Conservation (phyloP, 257 asterid genomes). For the Solanum pinnatisectum region DNA sequence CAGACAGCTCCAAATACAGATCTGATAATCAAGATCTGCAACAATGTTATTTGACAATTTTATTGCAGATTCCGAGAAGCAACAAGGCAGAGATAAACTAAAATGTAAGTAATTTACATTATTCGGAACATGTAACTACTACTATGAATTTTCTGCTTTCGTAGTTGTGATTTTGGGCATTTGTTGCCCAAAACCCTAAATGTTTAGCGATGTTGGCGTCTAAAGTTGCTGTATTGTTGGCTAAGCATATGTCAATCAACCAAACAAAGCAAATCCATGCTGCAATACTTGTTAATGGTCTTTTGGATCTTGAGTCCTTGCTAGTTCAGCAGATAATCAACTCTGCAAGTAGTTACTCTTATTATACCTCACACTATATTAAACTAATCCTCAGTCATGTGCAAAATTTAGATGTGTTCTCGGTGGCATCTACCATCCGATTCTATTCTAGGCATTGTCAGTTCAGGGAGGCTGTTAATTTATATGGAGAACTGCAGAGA, state of each 20-base stretch:
- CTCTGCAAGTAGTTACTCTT: constrained; percentile 16
- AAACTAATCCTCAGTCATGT: constrained; percentile 21
- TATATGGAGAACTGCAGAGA: constrained; percentile 40
- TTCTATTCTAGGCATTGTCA: constrained; percentile 53
- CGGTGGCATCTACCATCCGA: constrained; percentile 46
- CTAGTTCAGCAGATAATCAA: constrained; percentile 34
- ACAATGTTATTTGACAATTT: not conserved
- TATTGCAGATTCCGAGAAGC: not conserved
- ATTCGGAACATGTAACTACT: not conserved
- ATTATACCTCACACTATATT: constrained; percentile 20
- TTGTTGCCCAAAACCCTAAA: not conserved
- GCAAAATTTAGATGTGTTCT: constrained; percentile 27
- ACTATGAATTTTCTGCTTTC: not conserved
- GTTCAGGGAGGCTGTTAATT: constrained; percentile 40
- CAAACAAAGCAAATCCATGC: constrained; percentile 67
- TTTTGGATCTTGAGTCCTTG: constrained; percentile 29
- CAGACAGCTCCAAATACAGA: not conserved
- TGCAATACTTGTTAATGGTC: constrained; percentile 29
- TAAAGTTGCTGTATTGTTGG: constrained; percentile 23
- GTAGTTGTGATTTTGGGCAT: not conserved
- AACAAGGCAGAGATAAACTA: not conserved
- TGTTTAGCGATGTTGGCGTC: constrained; percentile 22
- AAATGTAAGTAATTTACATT: not conserved
- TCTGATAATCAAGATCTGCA: not conserved
- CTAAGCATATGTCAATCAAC: constrained; percentile 14